Evolutionary conservation across 257 asterid genomes (phyloP).

Genomic region (Solanum dulcamara): DNA sequence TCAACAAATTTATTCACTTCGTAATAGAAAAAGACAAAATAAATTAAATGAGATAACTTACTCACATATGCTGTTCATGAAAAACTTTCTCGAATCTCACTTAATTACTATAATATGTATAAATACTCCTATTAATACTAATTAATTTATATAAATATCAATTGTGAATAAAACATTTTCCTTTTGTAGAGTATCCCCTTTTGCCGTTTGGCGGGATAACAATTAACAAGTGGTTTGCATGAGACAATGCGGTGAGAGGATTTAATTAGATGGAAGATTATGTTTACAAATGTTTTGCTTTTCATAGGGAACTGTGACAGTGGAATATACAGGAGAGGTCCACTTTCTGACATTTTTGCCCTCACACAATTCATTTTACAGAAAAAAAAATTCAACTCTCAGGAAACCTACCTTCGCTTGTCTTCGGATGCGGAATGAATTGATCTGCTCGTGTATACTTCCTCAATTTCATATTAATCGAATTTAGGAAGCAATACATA

Average conservation of each 20-base stretch:
- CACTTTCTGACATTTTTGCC: neutral
- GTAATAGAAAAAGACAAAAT: neutral
- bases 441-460: too few species aligned
- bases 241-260: slow-evolving; percentile 5
- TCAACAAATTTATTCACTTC: neutral
- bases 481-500: too few species aligned
- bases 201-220: neutral
- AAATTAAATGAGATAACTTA: neutral
- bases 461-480: too few species aligned
- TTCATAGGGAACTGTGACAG: neutral
- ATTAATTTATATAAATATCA: neutral
- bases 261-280: neutral
- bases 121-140: neutral
- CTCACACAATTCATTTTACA: neutral
- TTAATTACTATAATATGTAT: neutral
- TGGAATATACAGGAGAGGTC: slow-evolving; percentile 10
- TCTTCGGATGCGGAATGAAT: neutral
- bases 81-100: neutral
- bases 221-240: neutral
- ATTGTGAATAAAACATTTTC: neutral
- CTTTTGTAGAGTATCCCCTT: neutral
- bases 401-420: too few species aligned
- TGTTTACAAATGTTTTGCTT: neutral
- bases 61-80: neutral
- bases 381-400: too few species aligned